Evolutionary conservation across 73 alveolate species (phyloP).

Genomic region (Paramecium sonneborni): DNA sequence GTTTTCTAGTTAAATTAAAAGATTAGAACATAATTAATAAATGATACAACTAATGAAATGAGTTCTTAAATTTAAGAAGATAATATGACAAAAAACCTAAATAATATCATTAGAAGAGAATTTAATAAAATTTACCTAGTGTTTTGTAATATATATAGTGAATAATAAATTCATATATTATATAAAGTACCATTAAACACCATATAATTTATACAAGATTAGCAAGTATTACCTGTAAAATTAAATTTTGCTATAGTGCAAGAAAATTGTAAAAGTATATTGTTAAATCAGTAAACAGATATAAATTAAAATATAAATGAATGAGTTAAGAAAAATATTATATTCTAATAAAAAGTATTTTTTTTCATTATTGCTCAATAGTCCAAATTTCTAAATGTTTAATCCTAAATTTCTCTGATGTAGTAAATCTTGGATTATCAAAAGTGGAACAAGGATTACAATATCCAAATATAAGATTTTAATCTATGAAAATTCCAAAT

Average conservation of each 20-base stretch:
- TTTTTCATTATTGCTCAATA: background rate
- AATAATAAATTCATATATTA: no score
- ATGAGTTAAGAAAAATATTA: background rate
- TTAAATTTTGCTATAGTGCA: no score
- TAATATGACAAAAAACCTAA: no score
- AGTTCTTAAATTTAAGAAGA: no score
- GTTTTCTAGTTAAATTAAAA: background rate
- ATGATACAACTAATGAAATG: no score
- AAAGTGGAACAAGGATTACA: slow-evolving; percentile 21
- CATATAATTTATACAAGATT: background rate
- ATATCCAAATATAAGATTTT: background rate
- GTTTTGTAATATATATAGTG: no score
- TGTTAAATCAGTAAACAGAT: background rate
- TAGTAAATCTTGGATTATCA: slow-evolving; percentile 50
- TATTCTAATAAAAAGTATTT: background rate
- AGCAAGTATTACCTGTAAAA: background rate
- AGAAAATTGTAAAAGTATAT: background rate
- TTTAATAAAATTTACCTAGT: no score
- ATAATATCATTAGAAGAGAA: no score
- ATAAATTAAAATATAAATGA: background rate
- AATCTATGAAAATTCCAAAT: slow-evolving; percentile 44
- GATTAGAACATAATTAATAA: background rate
- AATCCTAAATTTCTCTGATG: background rate
- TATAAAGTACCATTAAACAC: no score
- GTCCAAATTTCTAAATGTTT: slow-evolving; percentile 29